Base-by-base conservation (phyloP, 306 rosid genomes). In the Gastrolobium bilobum region DNA sequence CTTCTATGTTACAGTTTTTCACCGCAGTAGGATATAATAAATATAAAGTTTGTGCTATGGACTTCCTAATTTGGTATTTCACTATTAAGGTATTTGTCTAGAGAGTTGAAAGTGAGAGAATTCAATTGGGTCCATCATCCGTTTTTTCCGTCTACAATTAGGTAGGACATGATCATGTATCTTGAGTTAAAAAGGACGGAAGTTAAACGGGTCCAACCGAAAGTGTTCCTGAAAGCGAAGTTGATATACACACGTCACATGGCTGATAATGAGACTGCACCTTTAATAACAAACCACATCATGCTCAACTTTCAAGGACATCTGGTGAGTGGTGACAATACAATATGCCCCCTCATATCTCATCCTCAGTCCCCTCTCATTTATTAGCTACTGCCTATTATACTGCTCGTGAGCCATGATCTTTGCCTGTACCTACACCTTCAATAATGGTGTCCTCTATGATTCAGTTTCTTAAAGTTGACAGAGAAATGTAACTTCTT, bases 311-410 rank as follows among this genome's bases (percentile, higher is more conserved):
- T 69, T 79, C 31, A 77, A 73, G 57, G 50, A 53, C 83, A 81
- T 77, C 34, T 84, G 85, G 37, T 65, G 42, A 63, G 31, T 61
- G 71, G 62, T 68, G 84, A 84, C 84, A 68, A 31, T 39, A 66
- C 79, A 63, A 4, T 57, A 70, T 72, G 56, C 34, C 48, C 44
- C 46, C 61, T 75, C 67, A n/a, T 0, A 13, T 75, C 68, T 73
- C 72, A 66, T 53, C 52, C 81, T 30, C 2, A n/a, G 14, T 13
- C 35, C 70, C 35, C 26, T 59, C 73, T 60, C 62, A 61, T 74
- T 68, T 68, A 64, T 46, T 34, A 44, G 35, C 46, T 13, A 37
- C 43, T 67, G 15, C 56, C 35, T 3, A 37, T 15, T 66, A 38
- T 20, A 20, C n/a, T 37, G 38, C 88, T 61, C 54, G 38, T 82